phyloP scores from a whole-genome alignment of 148 eudicot species.

The Silene uniflora region DNA sequence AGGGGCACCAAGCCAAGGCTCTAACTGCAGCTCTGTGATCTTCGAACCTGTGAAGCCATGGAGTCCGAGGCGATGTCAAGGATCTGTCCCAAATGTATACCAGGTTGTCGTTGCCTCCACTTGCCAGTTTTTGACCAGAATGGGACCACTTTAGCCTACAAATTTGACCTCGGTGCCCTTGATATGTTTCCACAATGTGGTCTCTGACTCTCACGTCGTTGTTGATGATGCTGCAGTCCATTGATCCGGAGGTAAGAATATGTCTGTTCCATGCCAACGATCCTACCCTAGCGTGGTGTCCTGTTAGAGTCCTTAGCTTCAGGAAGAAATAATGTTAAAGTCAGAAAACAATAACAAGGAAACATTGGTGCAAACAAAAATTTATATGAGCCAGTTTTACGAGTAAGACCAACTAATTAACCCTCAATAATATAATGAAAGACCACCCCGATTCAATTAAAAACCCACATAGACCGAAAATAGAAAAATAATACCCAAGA shows the following conservation, averaged over 20 bases:
- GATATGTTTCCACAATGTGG: slow-evolving; percentile 55
- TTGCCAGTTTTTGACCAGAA: slow-evolving; percentile 67
- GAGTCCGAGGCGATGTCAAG: slow-evolving; percentile 47
- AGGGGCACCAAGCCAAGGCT: slow-evolving; percentile 92
- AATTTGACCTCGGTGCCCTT: slow-evolving; percentile 70
- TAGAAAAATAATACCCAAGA: too few relatives aligned
- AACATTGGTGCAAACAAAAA: too few relatives aligned
- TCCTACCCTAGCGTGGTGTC: slow-evolving; percentile 70
- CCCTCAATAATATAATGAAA: too few relatives aligned
- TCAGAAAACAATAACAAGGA: too few relatives aligned
- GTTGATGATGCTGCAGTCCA: slow-evolving; percentile 65
- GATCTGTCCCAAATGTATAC: slow-evolving; percentile 80
- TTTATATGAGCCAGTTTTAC: too few relatives aligned
- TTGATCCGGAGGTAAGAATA: slow-evolving; percentile 68
- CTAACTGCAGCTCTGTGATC: slow-evolving; percentile 87
- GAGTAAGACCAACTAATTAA: too few relatives aligned
- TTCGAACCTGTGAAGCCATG: slow-evolving; percentile 78
- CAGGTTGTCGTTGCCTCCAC: slow-evolving; percentile 82
- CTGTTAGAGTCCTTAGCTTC: slow-evolving; percentile 45
- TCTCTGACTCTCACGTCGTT: slow-evolving; percentile 56
- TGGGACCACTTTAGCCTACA: slow-evolving; percentile 83
- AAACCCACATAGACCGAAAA: too few relatives aligned
- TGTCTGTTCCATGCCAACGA: slow-evolving; percentile 74
- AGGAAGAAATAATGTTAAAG: too few relatives aligned
- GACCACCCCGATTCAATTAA: too few relatives aligned